phyloP scores from a whole-genome alignment of 2,329 filamentous ascomycete genomes.

The Drechslerella coelobrocha region DNA sequence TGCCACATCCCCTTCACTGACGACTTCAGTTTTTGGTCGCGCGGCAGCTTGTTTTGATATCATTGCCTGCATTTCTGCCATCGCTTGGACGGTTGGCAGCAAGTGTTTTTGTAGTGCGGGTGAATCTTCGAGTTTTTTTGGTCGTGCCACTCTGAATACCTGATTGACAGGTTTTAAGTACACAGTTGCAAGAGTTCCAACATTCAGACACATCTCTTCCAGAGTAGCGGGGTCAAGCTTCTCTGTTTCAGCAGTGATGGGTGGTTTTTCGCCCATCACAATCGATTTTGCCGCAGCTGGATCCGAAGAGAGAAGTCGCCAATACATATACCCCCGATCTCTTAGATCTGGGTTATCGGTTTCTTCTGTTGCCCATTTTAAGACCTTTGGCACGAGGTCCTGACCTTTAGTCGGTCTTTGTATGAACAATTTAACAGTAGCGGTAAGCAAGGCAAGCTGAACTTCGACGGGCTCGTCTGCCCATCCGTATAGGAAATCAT shows the following conservation, averaged over 20 bases:
- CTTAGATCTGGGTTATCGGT: constrained; percentile 98
- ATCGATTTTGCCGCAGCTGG: constrained; percentile 83
- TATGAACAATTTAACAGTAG: constrained; percentile 97
- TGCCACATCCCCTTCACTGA: constrained; percentile 65
- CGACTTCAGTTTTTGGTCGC: constrained; percentile 67
- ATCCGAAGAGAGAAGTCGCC: constrained; percentile 91
- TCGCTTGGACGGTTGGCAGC: constrained; percentile 63
- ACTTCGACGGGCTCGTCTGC: constrained; percentile 94
- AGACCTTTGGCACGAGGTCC: constrained; percentile 86
- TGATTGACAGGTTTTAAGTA: constrained; percentile 98
- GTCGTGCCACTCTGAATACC: constrained; percentile 88
- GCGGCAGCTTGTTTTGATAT: constrained; percentile 60
- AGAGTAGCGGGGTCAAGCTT: constrained; percentile 88
- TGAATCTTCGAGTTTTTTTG: constrained; percentile 77
- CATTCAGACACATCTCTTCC: constrained; percentile 96
- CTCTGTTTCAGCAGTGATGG: constrained; percentile 95
- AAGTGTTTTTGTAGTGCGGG: constrained; percentile 81
- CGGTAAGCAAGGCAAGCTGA: constrained; percentile 89
- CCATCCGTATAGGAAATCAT: constrained; percentile 94
- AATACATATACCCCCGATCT: constrained; percentile 99
- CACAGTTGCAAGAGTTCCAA: constrained; percentile 93
- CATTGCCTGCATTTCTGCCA: constrained; percentile 52
- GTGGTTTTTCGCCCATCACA: constrained; percentile 96
- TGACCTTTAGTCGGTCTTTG: constrained; percentile 94
- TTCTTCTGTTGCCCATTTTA: constrained; percentile 98